Evolutionary conservation across 2,329 filamentous ascomycete species (phyloP), one percentile per base, ranked within the genome.

Genomic region (Epicoccum nigrum): DNA sequence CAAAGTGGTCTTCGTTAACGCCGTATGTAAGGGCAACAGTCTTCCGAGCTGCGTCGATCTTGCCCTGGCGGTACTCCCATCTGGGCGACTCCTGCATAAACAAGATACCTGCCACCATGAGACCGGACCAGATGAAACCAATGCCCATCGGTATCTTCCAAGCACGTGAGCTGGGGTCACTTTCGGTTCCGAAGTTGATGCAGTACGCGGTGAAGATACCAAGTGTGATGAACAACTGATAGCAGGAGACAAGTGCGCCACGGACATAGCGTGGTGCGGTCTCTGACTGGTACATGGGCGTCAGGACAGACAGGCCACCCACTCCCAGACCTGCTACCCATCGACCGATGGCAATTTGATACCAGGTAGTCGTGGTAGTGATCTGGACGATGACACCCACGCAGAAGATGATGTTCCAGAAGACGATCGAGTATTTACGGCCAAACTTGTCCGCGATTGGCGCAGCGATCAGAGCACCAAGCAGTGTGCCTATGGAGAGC

Each of bases 401-500:
- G 56, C 81, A 84, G 62, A 86, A 84, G 69, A 86, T 83, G 52
- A 87, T 77, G 47, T 84, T 82, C 56, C 84, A 83, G 42, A 77
- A 72, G n/a, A 83, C 82, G 59, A 89, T 88, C 15, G 83, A 83
- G 30, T 82, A 73, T 25, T 82, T 81, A 12, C 86, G 83, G 19
- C 86, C 86, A 38, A 88, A 76, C 3, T 73, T 73, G 54, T 88
- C 86, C 30, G 85, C 82, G 31, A 88, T 73, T 20, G 82, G 83
- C 8, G 84, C 77, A 23, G 76, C 74, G 21, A 76, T 71, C 2
- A 92, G 76, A 5, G 87, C 83, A 21, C 89, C 88, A 54, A 91
- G 84, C 68, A 92, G 89, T 6, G 88, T 91, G 23, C 88, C 88
- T 17, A 86, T 86, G 0, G 86, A 90, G 13, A 91, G 78, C 38